A percentile compares a stretch with the other conserved stretches of the same genome.
Evolutionary conservation across 164 flowering plant species (phyloP).

Genomic region (Santalum album): DNA sequence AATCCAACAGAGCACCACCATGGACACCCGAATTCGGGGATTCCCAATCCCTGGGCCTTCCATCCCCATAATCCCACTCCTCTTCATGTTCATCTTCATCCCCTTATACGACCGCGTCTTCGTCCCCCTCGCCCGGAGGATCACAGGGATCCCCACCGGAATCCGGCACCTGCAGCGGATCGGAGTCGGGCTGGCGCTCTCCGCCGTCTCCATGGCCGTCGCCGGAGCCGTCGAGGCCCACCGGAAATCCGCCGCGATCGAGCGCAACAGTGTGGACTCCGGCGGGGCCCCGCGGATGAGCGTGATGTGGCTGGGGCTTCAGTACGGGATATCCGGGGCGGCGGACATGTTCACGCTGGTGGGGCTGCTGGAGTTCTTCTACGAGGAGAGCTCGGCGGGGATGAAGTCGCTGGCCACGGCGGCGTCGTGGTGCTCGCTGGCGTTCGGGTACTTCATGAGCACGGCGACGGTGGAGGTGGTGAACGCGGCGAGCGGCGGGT

Average conservation of each 20-base stretch:
- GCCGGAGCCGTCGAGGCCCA: conserved; percentile 45
- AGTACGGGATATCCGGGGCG: conserved; percentile 53
- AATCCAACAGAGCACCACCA: conserved; percentile 56
- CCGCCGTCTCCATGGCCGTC: conserved; percentile 54
- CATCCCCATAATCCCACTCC: conserved; percentile 48
- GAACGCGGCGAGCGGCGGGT: conserved; percentile 58
- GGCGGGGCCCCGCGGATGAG: conserved; percentile 41
- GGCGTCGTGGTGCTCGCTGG: conserved; percentile 52
- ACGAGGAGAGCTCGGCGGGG: conserved; percentile 54
- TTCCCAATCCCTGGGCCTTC: conserved; percentile 53
- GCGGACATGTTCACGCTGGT: conserved; percentile 66
- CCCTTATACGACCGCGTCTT: conserved; percentile 54
- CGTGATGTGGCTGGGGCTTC: conserved; percentile 60
- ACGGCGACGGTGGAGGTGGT: conserved; percentile 55
- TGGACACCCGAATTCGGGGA: conserved; percentile 37
- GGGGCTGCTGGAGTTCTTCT: conserved; percentile 66
- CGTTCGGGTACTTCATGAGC: conserved; percentile 61
- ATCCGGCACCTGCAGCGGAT: conserved; percentile 55
- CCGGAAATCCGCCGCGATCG: conserved; percentile 37
- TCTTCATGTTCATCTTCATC: conserved; percentile 43
- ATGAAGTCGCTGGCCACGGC: conserved; percentile 60
- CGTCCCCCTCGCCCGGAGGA: conserved; percentile 46
- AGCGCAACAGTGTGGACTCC: conserved; percentile 48
- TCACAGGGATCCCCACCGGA: conserved; percentile 61
- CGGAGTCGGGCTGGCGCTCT: conserved; percentile 52